Evolutionary conservation across 1,284 basidiomycete genomes (phyloP), one percentile per base, ranked within the genome.

Genomic region (Heterobasidion occidentale): DNA sequence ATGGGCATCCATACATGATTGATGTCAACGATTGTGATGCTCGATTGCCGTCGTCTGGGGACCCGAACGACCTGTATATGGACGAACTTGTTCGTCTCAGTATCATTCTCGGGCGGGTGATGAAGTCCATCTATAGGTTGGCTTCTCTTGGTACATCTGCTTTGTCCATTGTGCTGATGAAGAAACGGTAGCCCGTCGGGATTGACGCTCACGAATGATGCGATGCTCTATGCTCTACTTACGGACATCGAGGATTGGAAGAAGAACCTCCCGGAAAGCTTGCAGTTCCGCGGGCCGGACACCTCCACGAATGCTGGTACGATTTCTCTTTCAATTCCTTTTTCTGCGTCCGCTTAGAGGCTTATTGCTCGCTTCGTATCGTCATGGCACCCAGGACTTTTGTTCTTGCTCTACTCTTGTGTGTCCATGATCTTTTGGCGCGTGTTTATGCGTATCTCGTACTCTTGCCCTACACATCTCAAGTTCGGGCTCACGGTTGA

Each of bases 21-120:
- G 92, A 96, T 68, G 82, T 97, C 3, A 84, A 88, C 61, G 94
- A 97, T 70, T 98, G 94, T 70, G 94, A 98, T 69, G 89, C 90
- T 12, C 84, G 93, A 47, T 74, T 96, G 38, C 93, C 92, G 4
- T 91, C 78, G 62, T 90, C 84, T 53, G 90, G 79, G 15, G 84
- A 90, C 63, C 77, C 81, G 19, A 77, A 82, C 46, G 84, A 87
- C 62, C 74, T 85, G 60, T 92, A 92, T 70, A 81, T 91, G 76
- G 86, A 89, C 62, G 90, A 94, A 71, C 83, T 96, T 60, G 85
- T 94, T 57, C 86, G 93, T 59, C 74, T 98, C 55, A 91, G 90
- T 57, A 86, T 96, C 59, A 77, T 97, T 52, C 79, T 96, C 42
- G 94, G 94, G 1, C 81, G 90, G 17, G 88, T 97, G 12, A 74